These are phyloP conservation scores for Prunus davidiana DNA, from an alignment of 306 rosid species.

Conservation along the genomic window DNA sequence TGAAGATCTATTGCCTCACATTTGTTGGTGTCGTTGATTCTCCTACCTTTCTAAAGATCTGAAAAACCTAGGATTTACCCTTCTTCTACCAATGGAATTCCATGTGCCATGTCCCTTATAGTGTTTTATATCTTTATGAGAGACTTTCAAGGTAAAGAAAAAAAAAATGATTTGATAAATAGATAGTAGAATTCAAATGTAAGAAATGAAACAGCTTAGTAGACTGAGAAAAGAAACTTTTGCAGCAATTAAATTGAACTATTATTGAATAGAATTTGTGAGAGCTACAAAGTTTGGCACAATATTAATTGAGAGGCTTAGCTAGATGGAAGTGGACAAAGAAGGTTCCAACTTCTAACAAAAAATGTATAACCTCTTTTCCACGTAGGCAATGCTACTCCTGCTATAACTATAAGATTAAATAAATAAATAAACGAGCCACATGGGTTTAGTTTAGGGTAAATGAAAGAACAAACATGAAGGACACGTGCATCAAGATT, in stretches of 20 bases:
- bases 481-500: constrained; percentile 19
- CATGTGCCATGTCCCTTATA: too few relatives aligned
- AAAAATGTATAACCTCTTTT: constrained; percentile 56
- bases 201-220: not conserved
- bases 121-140: too few relatives aligned
- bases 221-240: not conserved
- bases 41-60: too few relatives aligned
- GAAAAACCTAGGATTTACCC: too few relatives aligned
- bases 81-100: too few relatives aligned
- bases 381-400: constrained; percentile 4
- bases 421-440: constrained; percentile 3
- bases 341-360: constrained; percentile 52
- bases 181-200: too few relatives aligned
- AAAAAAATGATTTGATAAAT: too few relatives aligned
- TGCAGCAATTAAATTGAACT: not conserved
- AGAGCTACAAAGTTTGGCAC: too few relatives aligned
- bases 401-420: constrained; percentile 6
- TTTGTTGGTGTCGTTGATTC: too few relatives aligned
- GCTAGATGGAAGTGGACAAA: constrained; percentile 32
- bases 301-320: not conserved
- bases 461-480: constrained; percentile 27
- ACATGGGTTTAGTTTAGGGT: constrained; percentile 16
- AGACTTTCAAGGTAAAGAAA: too few relatives aligned
- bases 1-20: too few relatives aligned
- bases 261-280: not conserved